Evolutionary conservation across 2,329 filamentous ascomycete genomes (phyloP), one percentile per base, ranked within the genome.

Genomic region (Chaetomiaceae sp.): DNA sequence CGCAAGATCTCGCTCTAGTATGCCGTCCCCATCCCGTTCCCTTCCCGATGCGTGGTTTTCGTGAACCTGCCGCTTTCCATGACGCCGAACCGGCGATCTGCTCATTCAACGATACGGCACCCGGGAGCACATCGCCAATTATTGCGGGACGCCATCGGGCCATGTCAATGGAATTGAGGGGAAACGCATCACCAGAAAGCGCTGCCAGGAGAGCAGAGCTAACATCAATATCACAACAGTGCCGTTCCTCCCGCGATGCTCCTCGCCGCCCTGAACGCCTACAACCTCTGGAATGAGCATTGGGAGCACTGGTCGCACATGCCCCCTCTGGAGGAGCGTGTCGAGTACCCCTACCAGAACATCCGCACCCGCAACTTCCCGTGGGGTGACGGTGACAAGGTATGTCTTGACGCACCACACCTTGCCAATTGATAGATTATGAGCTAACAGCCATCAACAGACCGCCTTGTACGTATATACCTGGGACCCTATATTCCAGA

Each of bases 291-390:
- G 89, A 84, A 82, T 65, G 89, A 95, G 76, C 93, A 99, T 75
- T 97, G 92, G 92, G 88, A 95, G 74, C 93, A 99, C 80, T 89
- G 86, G 82, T 74, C 72, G 47, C 92, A 97, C 75, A 74, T 88
- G 71, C 82, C 87, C 55, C 87, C 93, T 60, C 78, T 92, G 62
- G 89, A 95, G 78, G 93, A 99, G 76, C 86, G 88, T 67, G 74
- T 80, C 65, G 89, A 97, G 78, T 99, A 97, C 75, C 76, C 90
- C 54, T 99, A 95, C 83, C 89, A 95, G 82, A 99, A 99, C 81
- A 87, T 99, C 72, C 87, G 93, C 70, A 81, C 82, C 70, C 96
- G 93, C 85, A 96, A 96, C 82, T 99, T 74, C 79, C 84, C 82
- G 66, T 99, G 87, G 87, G 91, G 92, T 61, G 79, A 97, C 68